Evolutionary conservation across 208 protist species (phyloP).

Genomic region (Crithidia brevicula): DNA sequence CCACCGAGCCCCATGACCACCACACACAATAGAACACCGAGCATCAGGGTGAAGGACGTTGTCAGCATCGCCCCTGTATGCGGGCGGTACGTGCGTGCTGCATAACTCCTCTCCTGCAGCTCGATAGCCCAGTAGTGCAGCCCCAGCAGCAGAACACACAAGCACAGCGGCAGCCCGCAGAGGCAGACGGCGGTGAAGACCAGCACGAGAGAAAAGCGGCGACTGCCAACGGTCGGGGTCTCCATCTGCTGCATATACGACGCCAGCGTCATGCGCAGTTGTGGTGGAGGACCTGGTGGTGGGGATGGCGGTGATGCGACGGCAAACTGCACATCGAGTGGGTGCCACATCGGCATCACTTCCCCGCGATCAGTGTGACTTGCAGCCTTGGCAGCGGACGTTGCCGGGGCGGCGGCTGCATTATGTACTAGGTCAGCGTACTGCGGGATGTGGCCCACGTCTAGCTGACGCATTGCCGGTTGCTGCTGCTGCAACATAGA

Average conservation of each 20-base stretch:
- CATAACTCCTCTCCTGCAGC: conserved; percentile 15
- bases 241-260: conserved; percentile 19
- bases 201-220: conserved; percentile 5
- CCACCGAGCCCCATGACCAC: conserved; percentile 21
- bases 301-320: too few relatives aligned
- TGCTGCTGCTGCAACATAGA: too few relatives aligned
- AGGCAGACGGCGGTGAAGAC: conserved; percentile 13
- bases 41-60: conserved; percentile 24
- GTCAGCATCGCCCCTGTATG: conserved; percentile 27
- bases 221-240: not conserved
- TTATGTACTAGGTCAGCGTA: too few relatives aligned
- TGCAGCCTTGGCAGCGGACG: not conserved
- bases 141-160: conserved; percentile 35
- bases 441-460: too few relatives aligned
- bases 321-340: too few relatives aligned
- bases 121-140: conserved; percentile 51
- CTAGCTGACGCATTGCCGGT: too few relatives aligned
- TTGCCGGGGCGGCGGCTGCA: too few relatives aligned
- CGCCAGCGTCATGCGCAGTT: conserved; percentile 4
- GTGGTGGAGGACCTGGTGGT: not conserved
- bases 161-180: conserved; percentile 26
- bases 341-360: too few relatives aligned
- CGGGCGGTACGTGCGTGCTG: not conserved
- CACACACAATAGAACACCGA: conserved; percentile 11
- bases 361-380: not conserved